Percentiles rank a stretch among this genome's conserved stretches.
These are phyloP conservation scores for Colletotrichum costaricense DNA, from an alignment of 2,329 filamentous ascomycete genomes.

Conservation along the genomic window DNA sequence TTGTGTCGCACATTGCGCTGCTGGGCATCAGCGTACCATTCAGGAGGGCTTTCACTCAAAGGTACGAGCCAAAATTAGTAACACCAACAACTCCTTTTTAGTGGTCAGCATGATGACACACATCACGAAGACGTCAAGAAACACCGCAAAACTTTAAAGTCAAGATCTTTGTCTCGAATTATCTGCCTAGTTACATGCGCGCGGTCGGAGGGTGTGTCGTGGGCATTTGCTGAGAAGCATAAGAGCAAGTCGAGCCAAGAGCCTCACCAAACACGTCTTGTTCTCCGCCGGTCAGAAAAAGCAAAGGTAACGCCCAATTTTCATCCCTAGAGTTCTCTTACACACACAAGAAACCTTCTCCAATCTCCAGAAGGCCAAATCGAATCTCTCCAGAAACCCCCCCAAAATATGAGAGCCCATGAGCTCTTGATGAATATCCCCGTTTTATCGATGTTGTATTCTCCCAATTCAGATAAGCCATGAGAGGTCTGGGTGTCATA, in stretches of 20 bases:
- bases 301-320: conserved; percentile 28
- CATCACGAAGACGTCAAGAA: neutral
- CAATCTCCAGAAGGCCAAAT: conserved; percentile 7
- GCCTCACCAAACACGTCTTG: neutral
- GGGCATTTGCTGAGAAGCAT: conserved; percentile 9
- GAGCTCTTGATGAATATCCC: conserved; percentile 9
- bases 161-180: conserved; percentile 15
- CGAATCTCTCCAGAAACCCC: conserved; percentile 22
- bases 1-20: neutral
- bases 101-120: neutral
- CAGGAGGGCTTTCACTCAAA: neutral
- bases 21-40: neutral
- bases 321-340: conserved; percentile 31
- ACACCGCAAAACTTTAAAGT: neutral
- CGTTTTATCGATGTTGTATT: conserved; percentile 4
- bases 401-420: conserved; percentile 14
- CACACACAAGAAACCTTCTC: conserved; percentile 31
- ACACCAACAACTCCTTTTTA: too few relatives aligned
- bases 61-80: neutral
- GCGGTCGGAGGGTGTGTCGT: conserved; percentile 19
- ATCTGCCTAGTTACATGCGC: conserved; percentile 30
- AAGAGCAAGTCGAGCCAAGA: conserved; percentile 9
- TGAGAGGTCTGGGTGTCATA: conserved; percentile 20
- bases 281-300: conserved; percentile 20
- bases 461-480: conserved; percentile 32